These are phyloP conservation scores for Rubia peregrina DNA, from an alignment of 305 asterid genomes.

Conservation along the genomic window DNA sequence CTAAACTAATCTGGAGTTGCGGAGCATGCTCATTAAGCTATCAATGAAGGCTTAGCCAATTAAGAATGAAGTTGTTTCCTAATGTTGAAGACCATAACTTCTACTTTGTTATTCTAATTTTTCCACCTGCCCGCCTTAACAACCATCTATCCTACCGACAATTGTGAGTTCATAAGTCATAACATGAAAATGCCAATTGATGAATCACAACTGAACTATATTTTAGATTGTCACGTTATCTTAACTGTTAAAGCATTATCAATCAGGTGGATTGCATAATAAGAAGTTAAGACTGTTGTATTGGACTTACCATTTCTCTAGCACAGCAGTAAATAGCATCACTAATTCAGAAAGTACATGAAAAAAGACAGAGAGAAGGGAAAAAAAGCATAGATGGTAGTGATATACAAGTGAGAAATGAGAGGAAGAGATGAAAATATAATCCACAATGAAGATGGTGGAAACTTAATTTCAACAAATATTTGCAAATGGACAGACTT, in stretches of 20 bases:
- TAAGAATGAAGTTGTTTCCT: background rate
- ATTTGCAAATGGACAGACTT: too few relatives aligned
- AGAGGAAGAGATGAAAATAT: background rate
- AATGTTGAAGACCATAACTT: background rate
- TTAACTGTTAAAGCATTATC: background rate
- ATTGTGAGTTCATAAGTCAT: background rate
- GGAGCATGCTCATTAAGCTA: background rate
- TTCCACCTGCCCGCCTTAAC: too few relatives aligned
- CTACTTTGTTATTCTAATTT: too few relatives aligned
- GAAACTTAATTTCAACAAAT: too few relatives aligned
- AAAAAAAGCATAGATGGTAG: background rate
- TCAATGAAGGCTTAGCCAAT: background rate
- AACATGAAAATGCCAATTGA: background rate
- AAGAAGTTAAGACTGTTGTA: background rate
- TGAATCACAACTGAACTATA: background rate
- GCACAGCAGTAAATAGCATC: background rate
- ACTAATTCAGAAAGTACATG: slow-evolving; percentile 1
- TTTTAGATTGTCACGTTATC: background rate
- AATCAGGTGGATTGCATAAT: background rate
- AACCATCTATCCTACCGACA: background rate
- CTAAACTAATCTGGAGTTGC: background rate
- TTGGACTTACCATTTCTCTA: background rate
- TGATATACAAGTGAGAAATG: background rate
- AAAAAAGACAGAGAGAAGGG: background rate
- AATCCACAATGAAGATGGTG: background rate